A percentile compares a stretch with the other conserved stretches of the same genome.
These are phyloP conservation scores for Entophlyctis luteolus DNA, from an alignment of 192 early-diverging fungal species.

Conservation along the genomic window DNA sequence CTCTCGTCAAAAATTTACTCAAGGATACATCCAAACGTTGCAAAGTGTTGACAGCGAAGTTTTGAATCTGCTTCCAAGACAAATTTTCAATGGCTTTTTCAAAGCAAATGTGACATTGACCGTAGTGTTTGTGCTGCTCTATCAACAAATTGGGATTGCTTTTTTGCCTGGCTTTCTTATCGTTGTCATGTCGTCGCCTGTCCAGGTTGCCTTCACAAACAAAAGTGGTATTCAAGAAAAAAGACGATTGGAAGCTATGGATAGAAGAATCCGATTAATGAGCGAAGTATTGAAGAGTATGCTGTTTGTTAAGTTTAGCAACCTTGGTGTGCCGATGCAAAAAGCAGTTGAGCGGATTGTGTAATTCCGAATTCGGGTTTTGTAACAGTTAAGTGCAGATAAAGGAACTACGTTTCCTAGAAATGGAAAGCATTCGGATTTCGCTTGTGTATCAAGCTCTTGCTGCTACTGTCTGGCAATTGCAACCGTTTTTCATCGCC, in stretches of 20 bases:
- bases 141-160: conserved; percentile 16
- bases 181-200: neutral
- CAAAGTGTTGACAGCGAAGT: conserved; percentile 13
- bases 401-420: conserved; percentile 3
- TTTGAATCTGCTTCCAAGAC: neutral
- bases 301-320: conserved; percentile 21
- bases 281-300: conserved; percentile 19
- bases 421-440: conserved; percentile 11
- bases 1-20: conserved; percentile 19
- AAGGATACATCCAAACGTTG: conserved; percentile 27
- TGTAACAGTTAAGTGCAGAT: neutral
- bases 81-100: conserved; percentile 12
- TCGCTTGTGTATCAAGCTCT: conserved; percentile 13
- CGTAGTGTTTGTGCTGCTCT: conserved; percentile 8
- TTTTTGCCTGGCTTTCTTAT: conserved; percentile 26
- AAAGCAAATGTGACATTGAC: neutral
- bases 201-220: conserved; percentile 10
- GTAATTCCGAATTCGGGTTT: neutral
- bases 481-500: conserved; percentile 20
- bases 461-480: neutral
- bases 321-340: conserved; percentile 2
- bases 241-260: conserved; percentile 9
- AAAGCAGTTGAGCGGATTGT: neutral
- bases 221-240: conserved; percentile 2
- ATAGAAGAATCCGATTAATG: conserved; percentile 14